Evolutionary conservation across 805 yeast genomes (phyloP), one percentile per base, ranked within the genome.

Genomic region (Lachancea dasiensis): DNA sequence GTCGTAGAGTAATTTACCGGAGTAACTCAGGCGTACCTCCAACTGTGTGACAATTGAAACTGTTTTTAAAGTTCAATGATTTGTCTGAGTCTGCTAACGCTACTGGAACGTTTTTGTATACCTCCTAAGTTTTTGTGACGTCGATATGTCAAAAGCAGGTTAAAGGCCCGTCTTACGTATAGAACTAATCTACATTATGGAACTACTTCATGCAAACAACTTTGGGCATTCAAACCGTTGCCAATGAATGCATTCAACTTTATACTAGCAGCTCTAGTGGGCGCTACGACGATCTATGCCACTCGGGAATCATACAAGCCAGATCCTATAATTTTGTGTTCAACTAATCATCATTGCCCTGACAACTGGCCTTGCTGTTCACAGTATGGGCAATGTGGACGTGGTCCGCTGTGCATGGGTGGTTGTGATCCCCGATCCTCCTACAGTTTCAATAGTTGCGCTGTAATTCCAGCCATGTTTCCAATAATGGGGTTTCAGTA

Each of bases 391-490:
- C 69, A 67, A 19, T 86, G 95, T 65, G 94, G 94, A 36, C 69
- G 77, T 19, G 95, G 95, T 2, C 67, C 76, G 7, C 38, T 58
- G 3, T 89, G 97, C 67, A 69, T 87, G 28, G 92, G 89, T 37
- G 92, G 95, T 18, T 89, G 97, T 64, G 86, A 89, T 63, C 83
- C 92, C 18, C 68, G 79, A 48, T 77, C 50, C 54, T 84, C 95
- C 4, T 77, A 61, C 65, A 69, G 73, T 47, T 61, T 74, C 37
- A 61, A 73, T 5, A 77, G 95, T 4, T 89, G 97, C 62, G 72
- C 84, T 70, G 86, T 95, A 8, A 73, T 76, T 73, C 96, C 97
- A 2, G 56, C 61, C 1, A 37, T 33, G 65, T 74, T 27, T 78
- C 92, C 74, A 52, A 16, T 19, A 14, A 23, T n/a, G 14, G 16